These are phyloP conservation scores for Candida michaelii DNA, from an alignment of 805 yeast genomes.

Conservation along the genomic window DNA sequence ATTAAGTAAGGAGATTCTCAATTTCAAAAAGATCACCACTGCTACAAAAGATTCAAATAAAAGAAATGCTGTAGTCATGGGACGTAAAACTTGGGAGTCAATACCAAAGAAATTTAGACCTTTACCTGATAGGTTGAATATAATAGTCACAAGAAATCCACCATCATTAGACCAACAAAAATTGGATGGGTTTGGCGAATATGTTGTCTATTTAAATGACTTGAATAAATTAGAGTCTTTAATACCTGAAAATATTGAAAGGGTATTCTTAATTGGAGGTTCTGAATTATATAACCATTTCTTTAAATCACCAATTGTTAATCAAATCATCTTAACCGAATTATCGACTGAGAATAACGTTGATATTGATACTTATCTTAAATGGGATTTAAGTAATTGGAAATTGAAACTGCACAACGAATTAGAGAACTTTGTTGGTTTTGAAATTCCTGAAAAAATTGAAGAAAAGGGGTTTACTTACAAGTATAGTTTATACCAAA, in stretches of 20 bases:
- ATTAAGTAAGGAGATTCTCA: constrained; percentile 78
- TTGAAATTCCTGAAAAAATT: constrained; percentile 20
- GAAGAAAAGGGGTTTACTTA: constrained; percentile 14
- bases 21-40: constrained; percentile 74
- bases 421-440: constrained; percentile 40
- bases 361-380: constrained; percentile 72
- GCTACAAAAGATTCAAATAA: constrained; percentile 22
- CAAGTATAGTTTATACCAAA: constrained; percentile 12
- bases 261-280: constrained; percentile 87
- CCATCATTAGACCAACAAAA: constrained; percentile 14
- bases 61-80: constrained; percentile 87
- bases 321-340: constrained; percentile 69
- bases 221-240: constrained; percentile 21
- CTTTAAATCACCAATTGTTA: constrained; percentile 43
- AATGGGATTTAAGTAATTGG: constrained; percentile 38
- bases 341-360: constrained; percentile 41
- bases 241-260: constrained; percentile 40
- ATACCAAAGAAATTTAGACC: constrained; percentile 87
- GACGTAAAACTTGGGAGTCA: constrained; percentile 93
- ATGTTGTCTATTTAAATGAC: constrained; percentile 30
- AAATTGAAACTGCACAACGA: constrained; percentile 28
- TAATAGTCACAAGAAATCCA: constrained; percentile 64
- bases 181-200: constrained; percentile 19
- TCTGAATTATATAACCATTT: constrained; percentile 76
- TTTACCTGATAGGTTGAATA: constrained; percentile 68